Conservation (phyloP, 2,329 filamentous ascomycete genomes). For the Pseudogymnoascus sp. region DNA sequence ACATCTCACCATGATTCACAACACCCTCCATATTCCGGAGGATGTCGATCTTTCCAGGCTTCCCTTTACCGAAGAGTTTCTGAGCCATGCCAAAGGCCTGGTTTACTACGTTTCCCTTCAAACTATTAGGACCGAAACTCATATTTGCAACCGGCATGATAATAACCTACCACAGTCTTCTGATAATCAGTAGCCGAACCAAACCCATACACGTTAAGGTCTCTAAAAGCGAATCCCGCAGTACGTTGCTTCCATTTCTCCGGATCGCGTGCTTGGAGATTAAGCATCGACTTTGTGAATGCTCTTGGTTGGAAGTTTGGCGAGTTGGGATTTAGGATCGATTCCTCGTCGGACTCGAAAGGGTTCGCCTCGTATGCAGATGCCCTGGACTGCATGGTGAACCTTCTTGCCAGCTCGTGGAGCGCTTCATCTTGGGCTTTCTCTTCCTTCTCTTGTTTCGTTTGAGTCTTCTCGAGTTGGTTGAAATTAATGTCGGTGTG, state of each 20-base stretch:
- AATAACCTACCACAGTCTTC: conserved; percentile 41
- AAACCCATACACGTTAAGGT: conserved; percentile 61
- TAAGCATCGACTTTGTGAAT: conserved; percentile 52
- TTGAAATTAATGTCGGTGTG: background rate
- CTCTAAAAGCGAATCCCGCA: conserved; percentile 56
- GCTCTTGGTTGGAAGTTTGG: conserved; percentile 42
- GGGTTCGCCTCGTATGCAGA: conserved; percentile 31
- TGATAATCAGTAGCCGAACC: conserved; percentile 63
- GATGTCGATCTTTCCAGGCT: conserved; percentile 43
- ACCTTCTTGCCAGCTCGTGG: background rate
- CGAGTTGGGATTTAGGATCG: conserved; percentile 43
- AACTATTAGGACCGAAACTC: background rate
- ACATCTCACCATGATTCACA: conserved; percentile 53
- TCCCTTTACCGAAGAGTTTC: conserved; percentile 43
- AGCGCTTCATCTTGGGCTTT: background rate
- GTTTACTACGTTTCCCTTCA: conserved; percentile 44
- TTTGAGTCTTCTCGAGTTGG: background rate
- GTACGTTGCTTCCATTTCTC: conserved; percentile 45
- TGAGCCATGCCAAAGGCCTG: conserved; percentile 35
- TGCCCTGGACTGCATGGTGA: conserved; percentile 9
- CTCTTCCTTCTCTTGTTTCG: background rate
- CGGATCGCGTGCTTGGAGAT: conserved; percentile 44
- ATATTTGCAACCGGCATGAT: background rate
- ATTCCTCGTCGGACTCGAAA: conserved; percentile 38
- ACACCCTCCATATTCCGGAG: conserved; percentile 55